Evolutionary conservation across 2,329 filamentous ascomycete species (phyloP).

Genomic region (Thermochaetoides dissita): DNA sequence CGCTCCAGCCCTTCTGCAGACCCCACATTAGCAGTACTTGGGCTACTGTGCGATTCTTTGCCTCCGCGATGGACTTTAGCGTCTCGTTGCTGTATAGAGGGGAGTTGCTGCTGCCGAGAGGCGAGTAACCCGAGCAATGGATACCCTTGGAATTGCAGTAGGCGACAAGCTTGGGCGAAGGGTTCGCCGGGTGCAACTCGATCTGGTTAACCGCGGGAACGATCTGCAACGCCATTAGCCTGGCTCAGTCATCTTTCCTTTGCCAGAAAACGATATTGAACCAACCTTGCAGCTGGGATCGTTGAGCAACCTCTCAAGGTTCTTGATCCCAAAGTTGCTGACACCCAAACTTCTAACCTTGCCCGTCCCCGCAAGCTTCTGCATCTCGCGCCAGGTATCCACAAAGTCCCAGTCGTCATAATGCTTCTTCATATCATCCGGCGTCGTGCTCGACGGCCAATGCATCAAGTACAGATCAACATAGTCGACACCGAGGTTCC

Average conservation of each 20-base stretch:
- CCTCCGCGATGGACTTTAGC: conserved; percentile 47
- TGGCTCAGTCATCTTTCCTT: no score
- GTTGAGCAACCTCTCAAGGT: conserved; percentile 63
- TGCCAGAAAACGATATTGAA: neutral
- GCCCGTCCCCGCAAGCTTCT: conserved; percentile 53
- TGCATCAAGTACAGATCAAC: conserved; percentile 61
- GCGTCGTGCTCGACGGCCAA: conserved; percentile 54
- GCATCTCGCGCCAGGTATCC: conserved; percentile 63
- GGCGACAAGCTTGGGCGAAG: conserved; percentile 62
- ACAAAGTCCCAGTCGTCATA: conserved; percentile 68
- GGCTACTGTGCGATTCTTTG: conserved; percentile 55
- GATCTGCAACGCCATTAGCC: conserved; percentile 22
- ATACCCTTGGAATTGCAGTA: conserved; percentile 63
- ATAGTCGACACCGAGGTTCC: conserved; percentile 48
- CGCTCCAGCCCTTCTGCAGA: conserved; percentile 63
- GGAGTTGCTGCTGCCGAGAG: conserved; percentile 57
- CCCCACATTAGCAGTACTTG: conserved; percentile 73
- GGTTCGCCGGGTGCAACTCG: conserved; percentile 68
- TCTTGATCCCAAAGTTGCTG: conserved; percentile 71
- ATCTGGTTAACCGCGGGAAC: conserved; percentile 65
- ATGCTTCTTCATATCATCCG: conserved; percentile 50
- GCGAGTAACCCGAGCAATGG: conserved; percentile 61
- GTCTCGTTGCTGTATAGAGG: conserved; percentile 54
- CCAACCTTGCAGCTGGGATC: conserved; percentile 47
- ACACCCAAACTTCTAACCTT: conserved; percentile 73